A percentile compares a stretch with the other conserved stretches of the same genome.
These are phyloP conservation scores for Suhomyces xylopsoci DNA, from an alignment of 805 yeast species.

Conservation along the genomic window DNA sequence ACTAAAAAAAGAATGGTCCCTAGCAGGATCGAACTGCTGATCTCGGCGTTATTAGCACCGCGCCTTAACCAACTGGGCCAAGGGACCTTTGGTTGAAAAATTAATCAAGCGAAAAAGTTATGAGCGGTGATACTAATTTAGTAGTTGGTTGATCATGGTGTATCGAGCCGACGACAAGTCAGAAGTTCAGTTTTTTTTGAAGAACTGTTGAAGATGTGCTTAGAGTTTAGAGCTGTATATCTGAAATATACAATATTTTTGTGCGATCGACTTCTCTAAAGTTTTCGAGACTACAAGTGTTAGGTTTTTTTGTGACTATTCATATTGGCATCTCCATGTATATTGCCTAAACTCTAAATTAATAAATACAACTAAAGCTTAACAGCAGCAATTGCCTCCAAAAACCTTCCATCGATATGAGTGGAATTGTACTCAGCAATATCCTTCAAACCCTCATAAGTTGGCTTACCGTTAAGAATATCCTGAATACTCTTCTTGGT, in stretches of 20 bases:
- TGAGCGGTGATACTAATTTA: no score
- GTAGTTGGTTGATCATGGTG: no score
- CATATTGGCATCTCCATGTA: not conserved
- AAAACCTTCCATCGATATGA: conserved; percentile 19
- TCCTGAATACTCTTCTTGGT: conserved; percentile 55
- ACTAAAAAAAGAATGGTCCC: conserved; percentile 6
- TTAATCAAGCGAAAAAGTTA: no score
- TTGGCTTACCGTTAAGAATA: conserved; percentile 30
- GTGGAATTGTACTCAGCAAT: conserved; percentile 54
- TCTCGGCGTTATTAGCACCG: conserved; percentile 54
- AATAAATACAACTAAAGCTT: not conserved
- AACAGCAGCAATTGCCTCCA: not conserved
- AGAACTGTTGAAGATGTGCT: no score
- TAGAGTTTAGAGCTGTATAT: no score
- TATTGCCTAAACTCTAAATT: not conserved
- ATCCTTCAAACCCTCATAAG: conserved; percentile 47
- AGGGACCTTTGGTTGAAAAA: conserved; percentile 33
- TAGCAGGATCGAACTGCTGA: conserved; percentile 45
- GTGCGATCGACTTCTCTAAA: not conserved
- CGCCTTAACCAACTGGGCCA: conserved; percentile 62
- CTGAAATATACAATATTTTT: no score
- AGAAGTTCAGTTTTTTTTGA: no score
- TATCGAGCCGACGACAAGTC: no score
- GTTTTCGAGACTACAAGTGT: not conserved
- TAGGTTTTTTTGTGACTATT: not conserved